A percentile compares a stretch with the other conserved stretches of the same genome.
Conservation (phyloP, 495 filamentous ascomycete genomes). For the Podospora fimiseda region DNA sequence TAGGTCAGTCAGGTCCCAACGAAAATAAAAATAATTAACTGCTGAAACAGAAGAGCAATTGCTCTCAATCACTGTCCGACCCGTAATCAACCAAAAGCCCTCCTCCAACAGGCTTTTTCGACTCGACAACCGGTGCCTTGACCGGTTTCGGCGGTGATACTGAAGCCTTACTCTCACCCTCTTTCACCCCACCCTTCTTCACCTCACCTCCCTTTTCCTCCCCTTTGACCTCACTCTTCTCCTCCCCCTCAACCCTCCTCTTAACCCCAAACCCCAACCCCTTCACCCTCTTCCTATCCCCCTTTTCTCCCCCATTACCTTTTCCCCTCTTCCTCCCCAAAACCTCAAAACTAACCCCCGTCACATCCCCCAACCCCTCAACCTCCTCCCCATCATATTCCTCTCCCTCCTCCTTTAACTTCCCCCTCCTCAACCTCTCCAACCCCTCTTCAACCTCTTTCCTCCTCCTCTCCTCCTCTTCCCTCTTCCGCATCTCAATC, state of each 20-base stretch:
- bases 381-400: slow-evolving; percentile 21
- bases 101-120: slow-evolving; percentile 13
- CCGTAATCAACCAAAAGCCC: slow-evolving; percentile 27
- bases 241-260: slow-evolving; percentile 7
- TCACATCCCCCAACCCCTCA: slow-evolving; percentile 11
- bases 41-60: background rate
- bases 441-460: slow-evolving; percentile 71
- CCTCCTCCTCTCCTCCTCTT: slow-evolving; percentile 66
- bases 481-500: slow-evolving; percentile 59
- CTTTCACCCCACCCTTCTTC: background rate
- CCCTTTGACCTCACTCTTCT: background rate
- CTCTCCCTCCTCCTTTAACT: slow-evolving; percentile 26
- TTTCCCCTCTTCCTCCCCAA: slow-evolving; percentile 7
- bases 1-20: too few species aligned
- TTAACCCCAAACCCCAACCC: slow-evolving; percentile 7
- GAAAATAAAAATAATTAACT: too few species aligned
- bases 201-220: background rate
- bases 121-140: background rate
- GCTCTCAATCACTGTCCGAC: slow-evolving; percentile 24
- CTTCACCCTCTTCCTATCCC: slow-evolving; percentile 17
- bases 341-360: slow-evolving; percentile 1
- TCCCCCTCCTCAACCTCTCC: slow-evolving; percentile 59
- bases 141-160: background rate
- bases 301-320: slow-evolving; percentile 15
- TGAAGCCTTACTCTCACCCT: background rate